phyloP scores from a whole-genome alignment of 2,329 filamentous ascomycete species.

The Sordariomycetes sp. region DNA sequence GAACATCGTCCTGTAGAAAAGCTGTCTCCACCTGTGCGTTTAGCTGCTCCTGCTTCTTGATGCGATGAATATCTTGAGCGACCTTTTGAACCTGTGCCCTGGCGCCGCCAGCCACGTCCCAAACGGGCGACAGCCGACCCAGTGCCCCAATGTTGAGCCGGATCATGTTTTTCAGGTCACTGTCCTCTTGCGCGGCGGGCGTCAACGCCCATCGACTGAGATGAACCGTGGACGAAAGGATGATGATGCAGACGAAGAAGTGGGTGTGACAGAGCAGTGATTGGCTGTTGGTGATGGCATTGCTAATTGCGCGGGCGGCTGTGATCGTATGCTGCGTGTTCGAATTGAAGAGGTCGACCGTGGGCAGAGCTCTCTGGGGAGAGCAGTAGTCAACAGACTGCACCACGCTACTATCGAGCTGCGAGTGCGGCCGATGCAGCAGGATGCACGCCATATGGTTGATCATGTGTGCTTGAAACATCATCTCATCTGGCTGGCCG shows the following conservation, averaged over 20 bases:
- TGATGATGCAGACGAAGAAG: slow-evolving; percentile 75
- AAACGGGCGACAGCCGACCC: slow-evolving; percentile 58
- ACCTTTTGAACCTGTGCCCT: slow-evolving; percentile 69
- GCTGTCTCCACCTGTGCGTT: too few species aligned
- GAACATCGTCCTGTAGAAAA: too few species aligned
- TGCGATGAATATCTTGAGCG: slow-evolving; percentile 63
- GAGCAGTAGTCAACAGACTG: slow-evolving; percentile 57
- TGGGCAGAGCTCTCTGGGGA: slow-evolving; percentile 42
- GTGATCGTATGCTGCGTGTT: slow-evolving; percentile 76
- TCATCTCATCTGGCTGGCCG: slow-evolving; percentile 74
- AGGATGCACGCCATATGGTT: slow-evolving; percentile 57
- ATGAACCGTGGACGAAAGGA: slow-evolving; percentile 71
- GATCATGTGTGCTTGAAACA: slow-evolving; percentile 87
- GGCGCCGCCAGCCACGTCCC: slow-evolving; percentile 62
- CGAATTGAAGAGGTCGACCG: slow-evolving; percentile 46
- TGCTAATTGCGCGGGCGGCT: slow-evolving; percentile 69
- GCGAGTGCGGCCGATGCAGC: slow-evolving; percentile 70
- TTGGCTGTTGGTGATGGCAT: slow-evolving; percentile 64
- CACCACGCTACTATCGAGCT: slow-evolving; percentile 54
- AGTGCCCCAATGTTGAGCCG: slow-evolving; percentile 71
- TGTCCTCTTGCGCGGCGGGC: slow-evolving; percentile 31
- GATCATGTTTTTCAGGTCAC: slow-evolving; percentile 63
- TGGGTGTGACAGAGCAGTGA: slow-evolving; percentile 63
- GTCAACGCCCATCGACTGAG: slow-evolving; percentile 60
- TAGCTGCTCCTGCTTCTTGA: slow-evolving; percentile 36